Conservation (phyloP, 2,329 filamentous ascomycete species). For the Aspergillus proliferans region DNA sequence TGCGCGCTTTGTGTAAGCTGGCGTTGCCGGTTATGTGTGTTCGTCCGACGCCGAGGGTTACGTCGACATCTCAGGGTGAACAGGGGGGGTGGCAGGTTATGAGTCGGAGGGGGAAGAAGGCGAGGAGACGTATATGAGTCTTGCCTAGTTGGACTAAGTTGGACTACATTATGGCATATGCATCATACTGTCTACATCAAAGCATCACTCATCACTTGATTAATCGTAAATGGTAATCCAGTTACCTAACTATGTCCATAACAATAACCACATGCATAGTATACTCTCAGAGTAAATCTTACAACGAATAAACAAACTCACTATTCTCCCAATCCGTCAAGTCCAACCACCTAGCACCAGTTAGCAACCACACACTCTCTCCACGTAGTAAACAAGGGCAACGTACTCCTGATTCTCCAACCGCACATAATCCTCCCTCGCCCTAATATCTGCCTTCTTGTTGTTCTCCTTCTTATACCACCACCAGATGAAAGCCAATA, state of each 20-base stretch:
- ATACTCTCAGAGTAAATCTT: neutral
- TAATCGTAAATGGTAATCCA: neutral
- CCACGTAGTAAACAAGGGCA: neutral
- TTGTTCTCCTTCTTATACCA: constrained; percentile 56
- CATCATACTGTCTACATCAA: too few species aligned
- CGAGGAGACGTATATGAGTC: too few species aligned
- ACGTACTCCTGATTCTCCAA: constrained; percentile 59
- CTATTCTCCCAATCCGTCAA: constrained; percentile 61
- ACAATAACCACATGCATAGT: neutral
- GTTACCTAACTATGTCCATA: neutral
- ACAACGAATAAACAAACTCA: constrained; percentile 55
- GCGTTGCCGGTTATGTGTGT: too few species aligned
- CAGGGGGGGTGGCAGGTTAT: too few species aligned
- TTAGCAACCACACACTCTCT: neutral
- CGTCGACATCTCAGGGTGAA: too few species aligned
- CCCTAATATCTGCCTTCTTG: constrained; percentile 50
- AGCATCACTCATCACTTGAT: too few species aligned
- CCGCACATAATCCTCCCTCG: constrained; percentile 52
- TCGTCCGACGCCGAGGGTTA: too few species aligned
- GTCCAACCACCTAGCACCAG: constrained; percentile 46
- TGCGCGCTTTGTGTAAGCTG: too few species aligned
- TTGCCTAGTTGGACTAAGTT: too few species aligned
- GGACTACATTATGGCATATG: too few species aligned
- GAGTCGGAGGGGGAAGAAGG: too few species aligned
- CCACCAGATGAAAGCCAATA: constrained; percentile 56